These are phyloP conservation scores for Carex cristatella DNA, from an alignment of 176 grass and related monocot genomes.

Conservation along the genomic window DNA sequence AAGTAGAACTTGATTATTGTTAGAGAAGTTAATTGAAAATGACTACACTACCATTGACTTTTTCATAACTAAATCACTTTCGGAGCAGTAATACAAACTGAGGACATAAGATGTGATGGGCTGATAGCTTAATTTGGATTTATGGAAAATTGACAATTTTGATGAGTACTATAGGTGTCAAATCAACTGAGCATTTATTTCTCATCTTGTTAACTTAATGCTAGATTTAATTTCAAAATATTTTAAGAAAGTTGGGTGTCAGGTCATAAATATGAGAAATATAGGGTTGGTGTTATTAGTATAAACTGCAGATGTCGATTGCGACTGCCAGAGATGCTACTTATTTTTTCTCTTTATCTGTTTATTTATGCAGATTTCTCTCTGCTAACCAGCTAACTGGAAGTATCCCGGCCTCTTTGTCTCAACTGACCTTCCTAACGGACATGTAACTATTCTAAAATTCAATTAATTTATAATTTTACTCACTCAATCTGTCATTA, in stretches of 20 bases:
- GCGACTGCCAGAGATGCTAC: neutral
- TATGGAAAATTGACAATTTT: neutral
- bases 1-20: neutral
- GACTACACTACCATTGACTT: neutral
- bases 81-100: neutral
- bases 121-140: neutral
- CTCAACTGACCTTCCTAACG: conserved; percentile 54
- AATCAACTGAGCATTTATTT: neutral
- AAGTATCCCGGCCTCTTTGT: conserved; percentile 70
- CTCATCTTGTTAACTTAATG: neutral
- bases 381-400: conserved; percentile 87
- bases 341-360: neutral
- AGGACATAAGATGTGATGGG: neutral
- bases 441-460: conserved; percentile 57
- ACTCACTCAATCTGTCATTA: conserved; percentile 11
- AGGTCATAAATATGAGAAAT: neutral
- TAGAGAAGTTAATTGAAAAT: conserved; percentile 10
- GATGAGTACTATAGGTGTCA: neutral
- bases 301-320: neutral
- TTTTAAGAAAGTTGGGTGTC: neutral
- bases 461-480: neutral
- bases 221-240: neutral
- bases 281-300: neutral
- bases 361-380: conserved; percentile 50
- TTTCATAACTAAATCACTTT: conserved; percentile 1